phyloP scores from a whole-genome alignment of 805 yeast species.

The Kodamaea leandrae region DNA sequence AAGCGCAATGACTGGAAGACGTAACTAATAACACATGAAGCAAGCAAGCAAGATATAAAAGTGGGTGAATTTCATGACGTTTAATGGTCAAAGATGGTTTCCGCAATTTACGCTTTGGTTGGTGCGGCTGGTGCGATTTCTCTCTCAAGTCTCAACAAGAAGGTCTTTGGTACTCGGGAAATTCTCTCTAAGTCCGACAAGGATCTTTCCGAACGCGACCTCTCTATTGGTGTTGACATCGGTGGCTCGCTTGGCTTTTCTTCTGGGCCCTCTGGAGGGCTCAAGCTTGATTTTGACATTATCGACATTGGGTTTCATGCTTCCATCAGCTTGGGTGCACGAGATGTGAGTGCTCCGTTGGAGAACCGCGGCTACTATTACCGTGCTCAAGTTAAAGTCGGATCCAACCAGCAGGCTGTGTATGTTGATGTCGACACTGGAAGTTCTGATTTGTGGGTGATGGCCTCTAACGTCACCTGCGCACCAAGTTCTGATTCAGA shows the following conservation, averaged over 20 bases:
- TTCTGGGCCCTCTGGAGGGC: background rate
- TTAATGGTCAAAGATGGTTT: too few relatives aligned
- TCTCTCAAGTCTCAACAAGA: too few relatives aligned
- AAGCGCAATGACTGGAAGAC: too few relatives aligned
- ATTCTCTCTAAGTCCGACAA: too few relatives aligned
- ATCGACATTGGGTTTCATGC: background rate
- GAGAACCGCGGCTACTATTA: constrained; percentile 5
- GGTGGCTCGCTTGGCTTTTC: background rate
- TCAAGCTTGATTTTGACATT: constrained; percentile 2
- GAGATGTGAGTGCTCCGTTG: background rate
- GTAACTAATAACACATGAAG: too few relatives aligned
- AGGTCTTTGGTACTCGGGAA: too few relatives aligned
- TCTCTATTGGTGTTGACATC: background rate
- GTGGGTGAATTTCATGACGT: too few relatives aligned
- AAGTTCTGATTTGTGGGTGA: constrained; percentile 12
- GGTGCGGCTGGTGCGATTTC: too few relatives aligned
- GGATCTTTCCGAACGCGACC: too few relatives aligned
- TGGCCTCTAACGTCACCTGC: constrained; percentile 5
- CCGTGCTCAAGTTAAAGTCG: constrained; percentile 6
- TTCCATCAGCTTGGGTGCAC: background rate
- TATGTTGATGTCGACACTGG: constrained; percentile 16
- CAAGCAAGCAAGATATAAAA: too few relatives aligned
- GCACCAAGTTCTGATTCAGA: background rate
- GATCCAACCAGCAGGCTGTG: constrained; percentile 4
- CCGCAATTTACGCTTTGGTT: too few relatives aligned